These are phyloP conservation scores for Colletotrichum somersetense DNA, from an alignment of 2,329 filamentous ascomycete genomes.

Conservation along the genomic window DNA sequence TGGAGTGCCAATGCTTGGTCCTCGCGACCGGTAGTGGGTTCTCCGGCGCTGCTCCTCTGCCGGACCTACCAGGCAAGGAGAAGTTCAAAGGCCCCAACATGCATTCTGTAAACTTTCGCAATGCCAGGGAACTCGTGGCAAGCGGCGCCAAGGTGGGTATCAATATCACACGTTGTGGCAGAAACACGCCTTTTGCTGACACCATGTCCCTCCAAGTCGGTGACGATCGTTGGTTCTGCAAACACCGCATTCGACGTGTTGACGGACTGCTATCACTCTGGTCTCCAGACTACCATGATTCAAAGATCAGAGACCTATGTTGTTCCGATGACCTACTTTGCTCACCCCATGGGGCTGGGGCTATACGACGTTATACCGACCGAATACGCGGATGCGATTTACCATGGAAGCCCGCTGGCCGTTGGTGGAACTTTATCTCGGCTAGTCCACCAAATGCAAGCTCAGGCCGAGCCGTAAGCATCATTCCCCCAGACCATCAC, in stretches of 20 bases:
- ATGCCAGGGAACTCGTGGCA: conserved; percentile 41
- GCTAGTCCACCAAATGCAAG: conserved; percentile 26
- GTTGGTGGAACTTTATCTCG: conserved; percentile 26
- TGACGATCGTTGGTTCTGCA: conserved; percentile 54
- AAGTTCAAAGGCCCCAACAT: conserved; percentile 46
- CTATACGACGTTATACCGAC: conserved; percentile 47
- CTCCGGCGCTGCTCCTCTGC: conserved; percentile 44
- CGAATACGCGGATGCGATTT: conserved; percentile 44
- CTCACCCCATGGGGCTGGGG: conserved; percentile 46
- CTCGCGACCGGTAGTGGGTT: conserved; percentile 47
- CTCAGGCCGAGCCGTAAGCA: conserved; percentile 37
- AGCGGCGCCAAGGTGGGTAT: conserved; percentile 44
- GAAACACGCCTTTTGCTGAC: not conserved
- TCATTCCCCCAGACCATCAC: conserved; percentile 10
- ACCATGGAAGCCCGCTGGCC: conserved; percentile 27
- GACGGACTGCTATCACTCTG: conserved; percentile 50
- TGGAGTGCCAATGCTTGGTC: conserved; percentile 45
- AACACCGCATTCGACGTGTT: conserved; percentile 58
- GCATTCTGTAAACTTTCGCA: conserved; percentile 47
- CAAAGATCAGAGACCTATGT: conserved; percentile 53
- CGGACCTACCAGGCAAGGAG: conserved; percentile 42
- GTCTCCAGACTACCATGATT: conserved; percentile 52
- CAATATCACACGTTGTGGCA: rapidly evolving
- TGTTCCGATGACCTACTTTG: conserved; percentile 49
- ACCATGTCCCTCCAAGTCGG: conserved; percentile 41